A percentile compares a stretch with the other conserved stretches of the same genome.
Evolutionary conservation across 2,329 filamentous ascomycete genomes (phyloP).

Genomic region (Botryotinia narcissicola): DNA sequence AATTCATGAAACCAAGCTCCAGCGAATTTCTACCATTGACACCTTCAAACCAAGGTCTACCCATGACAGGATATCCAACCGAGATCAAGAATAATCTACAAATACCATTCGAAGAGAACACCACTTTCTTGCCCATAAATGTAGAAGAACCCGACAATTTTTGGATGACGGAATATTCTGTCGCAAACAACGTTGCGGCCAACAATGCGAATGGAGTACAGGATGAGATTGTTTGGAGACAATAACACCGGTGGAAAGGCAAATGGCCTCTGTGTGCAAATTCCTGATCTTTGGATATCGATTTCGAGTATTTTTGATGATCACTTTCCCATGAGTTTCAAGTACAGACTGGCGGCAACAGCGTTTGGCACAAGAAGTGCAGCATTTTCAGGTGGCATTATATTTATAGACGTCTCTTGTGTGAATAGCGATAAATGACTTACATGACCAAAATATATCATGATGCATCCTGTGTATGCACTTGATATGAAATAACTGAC

Average conservation of each 20-base stretch:
- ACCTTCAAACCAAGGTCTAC: constrained; percentile 27
- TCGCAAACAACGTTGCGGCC: constrained; percentile 24
- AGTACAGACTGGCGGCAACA: constrained; percentile 20
- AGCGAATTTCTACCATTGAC: constrained; percentile 21
- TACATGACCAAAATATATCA: constrained; percentile 1
- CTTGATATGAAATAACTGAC: not conserved
- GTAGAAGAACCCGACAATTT: constrained; percentile 48
- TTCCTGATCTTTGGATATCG: constrained; percentile 29
- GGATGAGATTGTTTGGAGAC: constrained; percentile 37
- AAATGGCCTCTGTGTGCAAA: constrained; percentile 38
- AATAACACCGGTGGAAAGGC: constrained; percentile 40
- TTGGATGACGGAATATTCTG: constrained; percentile 43
- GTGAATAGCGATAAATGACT: constrained; percentile 16
- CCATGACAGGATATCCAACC: constrained; percentile 25
- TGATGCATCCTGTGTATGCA: constrained; percentile 12
- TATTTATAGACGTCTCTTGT: constrained; percentile 13
- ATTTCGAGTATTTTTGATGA: constrained; percentile 29
- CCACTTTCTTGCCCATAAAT: constrained; percentile 43
- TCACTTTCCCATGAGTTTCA: not conserved
- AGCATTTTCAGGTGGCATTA: constrained; percentile 13
- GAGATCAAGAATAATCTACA: constrained; percentile 46
- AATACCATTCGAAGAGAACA: constrained; percentile 39
- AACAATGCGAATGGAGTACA: constrained; percentile 27
- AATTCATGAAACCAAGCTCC: constrained; percentile 47
- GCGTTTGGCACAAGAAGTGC: constrained; percentile 17